Evolutionary conservation across 1,284 basidiomycete genomes (phyloP), one percentile per base, ranked within the genome.

Genomic region (Phellopilus nigrolimitatus): DNA sequence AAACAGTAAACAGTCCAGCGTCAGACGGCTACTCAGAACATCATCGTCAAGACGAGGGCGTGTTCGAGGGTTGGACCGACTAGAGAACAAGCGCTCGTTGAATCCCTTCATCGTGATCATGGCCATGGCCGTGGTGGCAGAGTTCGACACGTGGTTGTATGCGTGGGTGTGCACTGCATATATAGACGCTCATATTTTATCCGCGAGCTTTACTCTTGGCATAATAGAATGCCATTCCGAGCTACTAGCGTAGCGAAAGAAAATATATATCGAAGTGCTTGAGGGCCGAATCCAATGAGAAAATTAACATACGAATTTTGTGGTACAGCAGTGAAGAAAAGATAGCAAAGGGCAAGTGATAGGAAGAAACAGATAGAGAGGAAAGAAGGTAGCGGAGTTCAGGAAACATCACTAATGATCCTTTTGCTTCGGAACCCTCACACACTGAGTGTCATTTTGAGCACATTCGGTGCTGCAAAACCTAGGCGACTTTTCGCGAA

Each of bases 401-500:
- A 15, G 36, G 28, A 15, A n/a, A 9, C 19, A 25, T 13, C 3
- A 40, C 15, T 37, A 47, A 13, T 13, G 6, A 37, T 21, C 36
- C 19, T 19, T 33, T 10, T 22, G 7, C 30, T 38, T 38, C 1
- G 1, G 17, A 10, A 37, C 10, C 8, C 3, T 40, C n/a, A 48
- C 36, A 25, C 34, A 15, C 55, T 59, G n/a, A 74, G 47, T 45
- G 63, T 66, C 78, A 90, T 79, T 33, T 86, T 69, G 62, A 88
- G 86, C 34, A 89, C 78, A 62, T 91, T 90, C 2, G 87, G 79
- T 1, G 88, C 88, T 47, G 71, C 74, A 66, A 78, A 91, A 0
- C 88, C 88, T 33, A 91, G 76, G 8, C 85, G 74, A 6, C 68
- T 62, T 31, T 68, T 59, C 1, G 74, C 68, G 58, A 89, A 89